Evolutionary conservation across 768 basidiomycete genomes (phyloP).

Genomic region (Psilocybe subaeruginosa): DNA sequence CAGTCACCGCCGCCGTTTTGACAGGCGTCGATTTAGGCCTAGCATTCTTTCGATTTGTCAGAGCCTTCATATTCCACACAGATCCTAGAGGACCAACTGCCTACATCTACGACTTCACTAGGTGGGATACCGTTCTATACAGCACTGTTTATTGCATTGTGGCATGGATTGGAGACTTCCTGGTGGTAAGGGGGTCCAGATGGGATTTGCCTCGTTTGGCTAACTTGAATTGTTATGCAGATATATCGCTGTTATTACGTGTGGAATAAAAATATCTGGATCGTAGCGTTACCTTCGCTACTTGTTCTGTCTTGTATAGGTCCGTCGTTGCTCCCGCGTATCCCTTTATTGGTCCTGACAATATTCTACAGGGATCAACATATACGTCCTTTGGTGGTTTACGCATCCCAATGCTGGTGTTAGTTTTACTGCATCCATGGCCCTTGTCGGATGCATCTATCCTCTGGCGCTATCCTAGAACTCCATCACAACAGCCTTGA

Average conservation of each 20-base stretch:
- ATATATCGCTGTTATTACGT: conserved; percentile 30
- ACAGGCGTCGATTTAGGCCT: conserved; percentile 8
- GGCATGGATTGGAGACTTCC: conserved; percentile 28
- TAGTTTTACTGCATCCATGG: not conserved
- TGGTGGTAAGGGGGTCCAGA: conserved; percentile 10
- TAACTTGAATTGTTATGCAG: conserved; percentile 6
- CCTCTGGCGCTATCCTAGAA: conserved; percentile 26
- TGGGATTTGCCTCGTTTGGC: not conserved
- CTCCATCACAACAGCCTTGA: conserved; percentile 26
- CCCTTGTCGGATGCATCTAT: conserved; percentile 19
- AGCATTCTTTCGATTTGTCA: conserved; percentile 21
- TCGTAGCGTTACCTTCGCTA: conserved; percentile 21
- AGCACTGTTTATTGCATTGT: conserved; percentile 21
- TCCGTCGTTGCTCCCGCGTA: not conserved
- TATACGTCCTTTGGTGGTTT: conserved; percentile 24
- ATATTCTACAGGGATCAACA: conserved; percentile 10
- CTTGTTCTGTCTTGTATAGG: conserved; percentile 20
- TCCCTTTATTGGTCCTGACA: not conserved
- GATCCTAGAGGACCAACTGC: conserved; percentile 13
- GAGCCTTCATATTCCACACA: conserved; percentile 17
- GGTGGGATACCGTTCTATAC: conserved; percentile 26
- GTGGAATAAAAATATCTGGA: conserved; percentile 21
- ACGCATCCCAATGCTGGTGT: conserved; percentile 6
- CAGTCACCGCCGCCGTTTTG: not conserved
- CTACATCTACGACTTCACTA: conserved; percentile 20